These are phyloP conservation scores for Rhizophagus clarus DNA, from an alignment of 192 early-diverging fungal species.

Conservation along the genomic window DNA sequence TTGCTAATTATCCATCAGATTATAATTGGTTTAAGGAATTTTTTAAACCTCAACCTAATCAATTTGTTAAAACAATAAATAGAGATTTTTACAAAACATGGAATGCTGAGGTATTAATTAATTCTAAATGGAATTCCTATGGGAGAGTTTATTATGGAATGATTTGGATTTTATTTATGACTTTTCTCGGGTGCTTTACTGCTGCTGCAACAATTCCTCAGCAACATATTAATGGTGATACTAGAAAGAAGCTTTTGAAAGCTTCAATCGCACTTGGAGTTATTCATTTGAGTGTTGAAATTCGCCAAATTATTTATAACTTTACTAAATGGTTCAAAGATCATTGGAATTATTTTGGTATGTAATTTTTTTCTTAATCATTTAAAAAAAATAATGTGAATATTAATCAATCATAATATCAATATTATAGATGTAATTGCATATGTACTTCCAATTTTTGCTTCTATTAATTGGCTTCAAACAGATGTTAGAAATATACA, in stretches of 20 bases:
- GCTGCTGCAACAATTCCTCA: not conserved
- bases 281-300: not conserved
- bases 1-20: not conserved
- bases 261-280: not conserved
- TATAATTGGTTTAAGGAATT: not conserved
- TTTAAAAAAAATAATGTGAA: not conserved
- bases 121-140: slow-evolving; percentile 1
- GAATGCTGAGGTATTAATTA: not conserved
- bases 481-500: not conserved
- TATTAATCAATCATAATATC: too few species aligned
- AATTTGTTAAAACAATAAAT: not conserved
- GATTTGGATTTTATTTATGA: not conserved
- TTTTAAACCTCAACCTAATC: not conserved
- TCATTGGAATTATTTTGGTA: not conserved
- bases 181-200: not conserved
- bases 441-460: not conserved
- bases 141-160: not conserved
- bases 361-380: not conserved
- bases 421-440: too few species aligned
- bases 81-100: not conserved
- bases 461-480: not conserved
- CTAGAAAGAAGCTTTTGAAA: not conserved
- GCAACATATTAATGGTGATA: not conserved
- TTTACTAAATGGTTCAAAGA: not conserved
- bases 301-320: not conserved